Evolutionary conservation across 371 early-diverging fungal genomes (phyloP), one percentile per base, ranked within the genome.

Genomic region (Apophysomyces trapeziformis): DNA sequence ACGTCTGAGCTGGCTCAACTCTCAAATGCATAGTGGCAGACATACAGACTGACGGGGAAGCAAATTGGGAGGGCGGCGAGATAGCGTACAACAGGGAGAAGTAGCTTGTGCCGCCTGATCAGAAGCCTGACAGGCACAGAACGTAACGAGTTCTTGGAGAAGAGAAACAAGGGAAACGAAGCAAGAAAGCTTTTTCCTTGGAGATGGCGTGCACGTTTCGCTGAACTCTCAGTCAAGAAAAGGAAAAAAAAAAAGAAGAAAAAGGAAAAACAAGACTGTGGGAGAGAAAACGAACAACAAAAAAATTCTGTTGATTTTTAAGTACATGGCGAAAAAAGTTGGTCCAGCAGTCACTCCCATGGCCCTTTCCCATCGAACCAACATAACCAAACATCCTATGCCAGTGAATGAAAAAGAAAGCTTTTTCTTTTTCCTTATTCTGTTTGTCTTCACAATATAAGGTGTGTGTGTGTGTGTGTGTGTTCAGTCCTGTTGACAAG

Each of bases 1-100:
- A 71, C 39, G 65, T 65, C 38, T 71, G 68, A 12, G 64, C 68
- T 47, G 66, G 60, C 60, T 66, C 67, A 62, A 66, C 57, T 60
- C 61, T 46, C 63, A 70, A 57, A 37, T 63, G 66, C 70, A 70
- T 70, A 38, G 36, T 64, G 45, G 46, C 54, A 58, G 36, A 59
- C n/a, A 47, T 35, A 46, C 36, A 54, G 39, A 45, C 7, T 56
- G 12, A 43, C 41, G 44, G 43, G 54, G 36, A 58, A 16, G n/a
- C n/a, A 45, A 61, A 43, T 16, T n/a, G 21, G 16, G 44, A 61
- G 38, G 41, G 41, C 38, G 26, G 16, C 13, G 26, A 43, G 32
- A 62, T 43, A 62, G 18, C 9, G 46, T 35, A 47, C 41, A 50
- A 9, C 21, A 36, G 21, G 21, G 21, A 21, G 8, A 50, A 50